Conservation (phyloP, 495 filamentous ascomycete genomes). For the Lepidopterella palustris region DNA sequence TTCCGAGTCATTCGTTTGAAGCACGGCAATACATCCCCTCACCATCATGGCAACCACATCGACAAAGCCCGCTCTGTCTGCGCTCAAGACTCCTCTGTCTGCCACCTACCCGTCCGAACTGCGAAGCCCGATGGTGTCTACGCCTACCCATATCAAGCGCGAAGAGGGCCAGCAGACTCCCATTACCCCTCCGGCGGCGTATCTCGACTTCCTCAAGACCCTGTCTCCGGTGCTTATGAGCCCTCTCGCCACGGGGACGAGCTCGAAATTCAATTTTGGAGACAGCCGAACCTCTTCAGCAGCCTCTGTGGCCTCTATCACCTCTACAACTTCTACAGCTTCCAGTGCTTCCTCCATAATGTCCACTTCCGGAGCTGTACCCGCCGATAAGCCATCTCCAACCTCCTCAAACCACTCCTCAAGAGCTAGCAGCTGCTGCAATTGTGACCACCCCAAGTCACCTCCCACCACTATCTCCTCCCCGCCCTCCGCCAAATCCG, state of each 20-base stretch:
- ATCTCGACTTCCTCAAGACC: slow-evolving; percentile 84
- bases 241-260: slow-evolving; percentile 34
- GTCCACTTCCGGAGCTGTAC: slow-evolving; percentile 13
- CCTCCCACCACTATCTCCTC: slow-evolving; percentile 30
- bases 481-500: slow-evolving; percentile 9
- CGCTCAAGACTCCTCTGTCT: slow-evolving; percentile 71
- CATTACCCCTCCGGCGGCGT: slow-evolving; percentile 86
- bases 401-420: slow-evolving; percentile 44
- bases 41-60: slow-evolving; percentile 32
- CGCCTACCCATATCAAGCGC: slow-evolving; percentile 47
- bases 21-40: slow-evolving; percentile 6
- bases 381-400: slow-evolving; percentile 19
- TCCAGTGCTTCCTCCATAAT: slow-evolving; percentile 23
- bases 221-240: slow-evolving; percentile 59
- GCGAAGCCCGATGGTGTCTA: slow-evolving; percentile 46
- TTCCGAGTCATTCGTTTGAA: slow-evolving; percentile 20
- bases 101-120: slow-evolving; percentile 76
- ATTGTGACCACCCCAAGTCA: slow-evolving; percentile 45
- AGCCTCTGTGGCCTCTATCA: slow-evolving; percentile 22
- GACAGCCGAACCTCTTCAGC: slow-evolving; percentile 36
- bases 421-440: slow-evolving; percentile 52
- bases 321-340: slow-evolving; percentile 20
- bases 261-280: slow-evolving; percentile 35
- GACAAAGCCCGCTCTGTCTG: slow-evolving; percentile 58
- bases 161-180: slow-evolving; percentile 61